phyloP scores from a whole-genome alignment of 768 basidiomycete genomes.

The Candolleomyces eurysporus region DNA sequence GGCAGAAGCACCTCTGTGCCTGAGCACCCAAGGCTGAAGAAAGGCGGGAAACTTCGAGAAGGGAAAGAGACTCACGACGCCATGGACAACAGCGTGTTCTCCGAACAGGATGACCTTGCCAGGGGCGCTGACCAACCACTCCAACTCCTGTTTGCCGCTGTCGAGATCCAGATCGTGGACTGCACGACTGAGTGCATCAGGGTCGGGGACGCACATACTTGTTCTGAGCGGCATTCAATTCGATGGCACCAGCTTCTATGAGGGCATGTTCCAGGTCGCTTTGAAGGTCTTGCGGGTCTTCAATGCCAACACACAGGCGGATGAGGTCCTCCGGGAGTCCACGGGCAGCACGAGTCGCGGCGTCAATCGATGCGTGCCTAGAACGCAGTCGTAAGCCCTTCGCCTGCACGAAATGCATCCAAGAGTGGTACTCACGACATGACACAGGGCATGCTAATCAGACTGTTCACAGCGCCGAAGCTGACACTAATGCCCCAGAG shows the following conservation, averaged over 20 bases:
- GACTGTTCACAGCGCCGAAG: slow-evolving; percentile 95
- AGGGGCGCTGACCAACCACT: slow-evolving; percentile 92
- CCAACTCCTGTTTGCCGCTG: slow-evolving; percentile 37
- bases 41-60: slow-evolving; percentile 13
- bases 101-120: slow-evolving; percentile 98
- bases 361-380: slow-evolving; percentile 97
- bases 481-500: slow-evolving; percentile 98
- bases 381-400: not conserved
- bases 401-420: no score
- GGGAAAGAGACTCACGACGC: slow-evolving; percentile 65
- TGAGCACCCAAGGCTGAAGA: slow-evolving; percentile 9
- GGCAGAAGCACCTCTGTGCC: not conserved
- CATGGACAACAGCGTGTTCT: slow-evolving; percentile 98
- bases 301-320: slow-evolving; percentile 96
- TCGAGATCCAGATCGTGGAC: slow-evolving; percentile 64
- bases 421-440: slow-evolving; percentile 82
- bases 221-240: slow-evolving; percentile 51
- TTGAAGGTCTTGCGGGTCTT: slow-evolving; percentile 88
- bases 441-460: slow-evolving; percentile 98
- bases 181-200: slow-evolving; percentile 50
- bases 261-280: slow-evolving; percentile 95
- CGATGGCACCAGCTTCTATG: slow-evolving; percentile 87
- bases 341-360: slow-evolving; percentile 91
- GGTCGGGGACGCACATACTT: slow-evolving; percentile 41
- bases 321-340: slow-evolving; percentile 99